Percentiles rank a stretch among this genome's conserved stretches.
Conservation (phyloP, 352 stramenopile species). For the Phytophthora sp. region DNA sequence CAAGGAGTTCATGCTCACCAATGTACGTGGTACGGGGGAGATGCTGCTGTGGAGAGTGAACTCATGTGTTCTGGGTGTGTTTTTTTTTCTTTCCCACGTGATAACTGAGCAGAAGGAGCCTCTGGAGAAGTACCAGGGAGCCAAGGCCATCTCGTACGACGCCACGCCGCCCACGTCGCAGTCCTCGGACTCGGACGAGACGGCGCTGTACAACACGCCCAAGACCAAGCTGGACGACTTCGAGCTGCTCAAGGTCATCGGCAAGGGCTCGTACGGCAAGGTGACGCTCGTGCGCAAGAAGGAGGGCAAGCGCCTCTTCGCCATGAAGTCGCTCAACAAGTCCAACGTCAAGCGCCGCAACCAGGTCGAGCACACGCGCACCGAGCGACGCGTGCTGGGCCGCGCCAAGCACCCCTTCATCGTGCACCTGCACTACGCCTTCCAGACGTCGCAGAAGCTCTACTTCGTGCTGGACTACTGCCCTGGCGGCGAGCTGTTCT, state of each 20-base stretch:
- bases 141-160: slow-evolving; percentile 46
- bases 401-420: slow-evolving; percentile 93
- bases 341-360: slow-evolving; percentile 94
- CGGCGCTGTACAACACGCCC: slow-evolving; percentile 80
- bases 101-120: slow-evolving; percentile 68
- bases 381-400: slow-evolving; percentile 92
- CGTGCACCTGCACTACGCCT: slow-evolving; percentile 88
- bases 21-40: too few species aligned
- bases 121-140: slow-evolving; percentile 60
- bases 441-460: slow-evolving; percentile 91
- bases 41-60: too few species aligned
- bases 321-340: slow-evolving; percentile 92
- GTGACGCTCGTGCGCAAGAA: slow-evolving; percentile 91
- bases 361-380: slow-evolving; percentile 99
- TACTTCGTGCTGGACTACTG: slow-evolving; percentile 94
- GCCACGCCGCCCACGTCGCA: slow-evolving; percentile 39
- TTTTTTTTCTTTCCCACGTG: slow-evolving; percentile 5
- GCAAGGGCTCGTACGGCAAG: slow-evolving; percentile 93
- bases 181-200: slow-evolving; percentile 31
- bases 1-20: slow-evolving; percentile 81
- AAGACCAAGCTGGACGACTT: slow-evolving; percentile 93
- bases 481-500: slow-evolving; percentile 91
- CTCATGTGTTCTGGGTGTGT: neutral
- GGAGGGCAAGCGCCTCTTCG: slow-evolving; percentile 73
- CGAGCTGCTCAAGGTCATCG: slow-evolving; percentile 93